These are phyloP conservation scores for Ophiosphaerella herpotricha DNA, from an alignment of 2,329 filamentous ascomycete species.

Conservation along the genomic window DNA sequence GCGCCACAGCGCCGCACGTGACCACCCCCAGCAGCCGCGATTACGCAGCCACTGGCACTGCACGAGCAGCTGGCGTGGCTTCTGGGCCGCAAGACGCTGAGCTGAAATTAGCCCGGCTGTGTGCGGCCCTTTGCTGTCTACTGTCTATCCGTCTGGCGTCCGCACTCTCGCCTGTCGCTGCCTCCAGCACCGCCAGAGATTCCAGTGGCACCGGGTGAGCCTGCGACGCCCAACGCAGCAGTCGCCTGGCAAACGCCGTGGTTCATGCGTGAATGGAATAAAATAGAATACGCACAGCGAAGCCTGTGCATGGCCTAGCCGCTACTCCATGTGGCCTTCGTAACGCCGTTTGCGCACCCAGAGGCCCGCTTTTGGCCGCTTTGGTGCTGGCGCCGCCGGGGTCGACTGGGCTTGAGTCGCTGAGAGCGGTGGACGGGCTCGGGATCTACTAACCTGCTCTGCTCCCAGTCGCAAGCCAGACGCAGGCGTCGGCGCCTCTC, in stretches of 20 bases:
- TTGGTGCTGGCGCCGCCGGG: constrained; percentile 9
- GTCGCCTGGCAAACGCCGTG: constrained; percentile 1
- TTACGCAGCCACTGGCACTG: neutral
- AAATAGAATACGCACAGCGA: neutral
- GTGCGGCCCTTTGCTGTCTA: too few species aligned
- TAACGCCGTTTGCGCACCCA: constrained; percentile 15
- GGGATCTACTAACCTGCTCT: neutral
- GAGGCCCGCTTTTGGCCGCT: constrained; percentile 11
- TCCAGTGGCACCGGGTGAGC: constrained; percentile 1
- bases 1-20: constrained; percentile 17
- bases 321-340: constrained; percentile 11
- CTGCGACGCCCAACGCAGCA: constrained; percentile 18
- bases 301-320: constrained; percentile 13
- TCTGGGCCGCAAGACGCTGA: constrained; percentile 3
- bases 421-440: neutral
- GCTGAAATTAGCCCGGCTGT: too few species aligned
- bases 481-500: constrained; percentile 1
- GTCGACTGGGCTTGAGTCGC: constrained; percentile 5
- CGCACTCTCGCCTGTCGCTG: neutral
- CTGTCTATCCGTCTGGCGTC: too few species aligned
- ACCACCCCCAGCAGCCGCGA: constrained; percentile 4
- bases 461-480: neutral
- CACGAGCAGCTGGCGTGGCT: constrained; percentile 15
- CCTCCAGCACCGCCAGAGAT: constrained; percentile 4
- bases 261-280: constrained; percentile 3